Conservation (phyloP, 2,329 filamentous ascomycete genomes). For the Diaporthe batatas region DNA sequence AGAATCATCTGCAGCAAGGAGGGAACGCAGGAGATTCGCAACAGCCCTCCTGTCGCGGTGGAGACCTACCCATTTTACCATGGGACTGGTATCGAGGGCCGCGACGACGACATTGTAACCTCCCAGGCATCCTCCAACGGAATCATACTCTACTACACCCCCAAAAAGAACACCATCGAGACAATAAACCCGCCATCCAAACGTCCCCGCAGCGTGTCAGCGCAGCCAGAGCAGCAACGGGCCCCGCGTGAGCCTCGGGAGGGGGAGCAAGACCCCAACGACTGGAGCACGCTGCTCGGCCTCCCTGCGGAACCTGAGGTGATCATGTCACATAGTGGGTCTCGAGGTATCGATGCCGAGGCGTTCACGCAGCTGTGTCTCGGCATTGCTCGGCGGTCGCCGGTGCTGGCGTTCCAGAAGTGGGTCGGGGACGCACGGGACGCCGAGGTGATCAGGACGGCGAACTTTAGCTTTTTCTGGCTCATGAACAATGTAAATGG, state of each 20-base stretch:
- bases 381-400: neutral
- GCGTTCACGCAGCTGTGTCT: neutral
- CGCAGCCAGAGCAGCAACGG: neutral
- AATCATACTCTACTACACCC: neutral
- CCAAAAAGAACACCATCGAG: neutral
- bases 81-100: neutral
- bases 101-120: neutral
- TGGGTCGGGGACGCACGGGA: neutral
- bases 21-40: slow-evolving; percentile 2
- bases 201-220: too few relatives aligned
- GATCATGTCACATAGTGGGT: neutral
- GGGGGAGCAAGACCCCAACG: neutral
- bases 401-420: slow-evolving; percentile 1
- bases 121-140: neutral
- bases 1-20: neutral
- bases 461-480: neutral
- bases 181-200: too few relatives aligned
- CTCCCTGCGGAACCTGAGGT: neutral
- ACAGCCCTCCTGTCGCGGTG: neutral
- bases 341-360: neutral
- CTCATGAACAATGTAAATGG: neutral
- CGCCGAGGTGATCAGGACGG: neutral
- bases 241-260: neutral
- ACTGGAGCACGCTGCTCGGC: neutral
- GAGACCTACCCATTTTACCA: slow-evolving; percentile 3